Percentiles rank a stretch among this genome's conserved stretches.
Conservation (phyloP, 768 basidiomycete genomes). For the Termitomyces sp. region DNA sequence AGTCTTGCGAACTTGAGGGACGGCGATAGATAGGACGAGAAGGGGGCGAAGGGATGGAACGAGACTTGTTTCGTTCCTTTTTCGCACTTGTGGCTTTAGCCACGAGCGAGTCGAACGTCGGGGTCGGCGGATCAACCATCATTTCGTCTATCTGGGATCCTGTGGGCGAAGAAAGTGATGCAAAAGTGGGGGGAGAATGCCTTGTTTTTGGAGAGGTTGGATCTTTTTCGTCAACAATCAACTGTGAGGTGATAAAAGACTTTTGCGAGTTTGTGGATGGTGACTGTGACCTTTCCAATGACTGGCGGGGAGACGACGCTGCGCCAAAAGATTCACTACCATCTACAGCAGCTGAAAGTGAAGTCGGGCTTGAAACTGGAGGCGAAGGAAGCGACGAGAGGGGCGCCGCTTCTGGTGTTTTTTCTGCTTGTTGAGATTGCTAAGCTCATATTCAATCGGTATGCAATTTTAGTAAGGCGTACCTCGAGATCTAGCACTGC, state of each 20-base stretch:
- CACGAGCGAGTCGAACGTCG: conserved; percentile 18
- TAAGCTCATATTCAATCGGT: background rate
- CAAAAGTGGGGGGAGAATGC: conserved; percentile 19
- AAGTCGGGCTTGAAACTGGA: conserved; percentile 26
- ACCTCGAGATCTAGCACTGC: conserved; percentile 2
- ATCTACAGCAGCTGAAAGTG: conserved; percentile 8
- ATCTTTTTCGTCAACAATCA: background rate
- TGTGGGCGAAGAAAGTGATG: conserved; percentile 23
- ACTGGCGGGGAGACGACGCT: background rate
- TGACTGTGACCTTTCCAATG: background rate
- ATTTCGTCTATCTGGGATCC: conserved; percentile 9
- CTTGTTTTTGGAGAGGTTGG: background rate
- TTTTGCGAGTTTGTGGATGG: background rate
- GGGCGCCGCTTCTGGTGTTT: conserved; percentile 6
- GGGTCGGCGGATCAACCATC: conserved; percentile 12
- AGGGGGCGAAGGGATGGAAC: background rate
- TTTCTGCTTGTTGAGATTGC: background rate
- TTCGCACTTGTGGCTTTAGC: conserved; percentile 7
- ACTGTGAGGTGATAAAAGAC: background rate
- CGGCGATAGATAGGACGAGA: background rate
- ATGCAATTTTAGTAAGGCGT: background rate
- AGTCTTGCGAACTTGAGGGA: conserved; percentile 12
- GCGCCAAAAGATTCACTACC: background rate
- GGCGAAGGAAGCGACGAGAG: conserved; percentile 31
- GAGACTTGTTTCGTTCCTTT: background rate